phyloP scores from a whole-genome alignment of 257 asterid species.

The Osmanthus fragrans region DNA sequence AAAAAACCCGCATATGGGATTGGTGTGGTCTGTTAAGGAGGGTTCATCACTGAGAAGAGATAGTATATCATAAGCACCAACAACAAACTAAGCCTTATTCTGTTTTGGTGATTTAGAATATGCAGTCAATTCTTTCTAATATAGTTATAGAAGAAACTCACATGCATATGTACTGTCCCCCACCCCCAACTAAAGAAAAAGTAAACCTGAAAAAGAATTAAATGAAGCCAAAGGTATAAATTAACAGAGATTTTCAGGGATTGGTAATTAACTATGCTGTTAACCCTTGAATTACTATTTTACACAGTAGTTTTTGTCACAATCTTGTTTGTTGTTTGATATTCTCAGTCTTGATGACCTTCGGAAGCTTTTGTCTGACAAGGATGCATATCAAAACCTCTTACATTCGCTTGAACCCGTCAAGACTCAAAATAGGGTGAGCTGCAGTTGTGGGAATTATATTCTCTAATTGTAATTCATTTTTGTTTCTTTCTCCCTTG shows the following conservation, averaged over 20 bases:
- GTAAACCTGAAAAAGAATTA: not conserved
- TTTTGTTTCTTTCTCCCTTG: not conserved
- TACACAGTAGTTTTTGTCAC: not conserved
- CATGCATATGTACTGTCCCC: too few species aligned
- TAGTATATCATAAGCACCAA: not conserved
- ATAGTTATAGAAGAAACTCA: not conserved
- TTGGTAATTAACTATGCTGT: not conserved
- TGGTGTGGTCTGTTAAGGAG: too few species aligned
- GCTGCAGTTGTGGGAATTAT: slow-evolving; percentile 22
- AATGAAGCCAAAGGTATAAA: not conserved
- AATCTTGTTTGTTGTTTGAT: slow-evolving; percentile 10
- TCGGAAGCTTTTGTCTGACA: slow-evolving; percentile 76
- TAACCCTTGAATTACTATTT: not conserved
- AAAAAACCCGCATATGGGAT: too few species aligned
- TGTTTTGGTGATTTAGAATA: not conserved
- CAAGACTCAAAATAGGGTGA: slow-evolving; percentile 77
- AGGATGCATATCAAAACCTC: slow-evolving; percentile 72
- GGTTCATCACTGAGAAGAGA: too few species aligned
- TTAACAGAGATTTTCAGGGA: not conserved
- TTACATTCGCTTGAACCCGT: slow-evolving; percentile 81
- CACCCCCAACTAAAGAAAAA: too few species aligned
- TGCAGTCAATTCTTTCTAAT: not conserved
- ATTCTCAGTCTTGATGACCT: slow-evolving; percentile 73
- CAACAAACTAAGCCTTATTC: not conserved
- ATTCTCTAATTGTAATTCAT: not conserved